These are phyloP conservation scores for Dichomitus squalens DNA, from an alignment of 1,284 basidiomycete species.

Conservation along the genomic window DNA sequence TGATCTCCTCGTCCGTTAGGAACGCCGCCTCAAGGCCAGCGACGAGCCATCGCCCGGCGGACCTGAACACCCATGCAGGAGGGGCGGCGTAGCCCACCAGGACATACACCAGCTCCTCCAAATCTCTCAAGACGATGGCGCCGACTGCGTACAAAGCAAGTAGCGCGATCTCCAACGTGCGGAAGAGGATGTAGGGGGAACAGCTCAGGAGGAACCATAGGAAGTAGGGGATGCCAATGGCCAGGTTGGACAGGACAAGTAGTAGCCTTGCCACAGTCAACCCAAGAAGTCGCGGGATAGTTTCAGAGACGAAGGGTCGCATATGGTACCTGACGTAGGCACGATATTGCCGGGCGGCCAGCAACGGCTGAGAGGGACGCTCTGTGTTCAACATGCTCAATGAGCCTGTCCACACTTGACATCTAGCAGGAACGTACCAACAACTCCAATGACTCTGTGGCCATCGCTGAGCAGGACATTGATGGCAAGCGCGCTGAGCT, in stretches of 20 bases:
- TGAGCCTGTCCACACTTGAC: too few relatives aligned
- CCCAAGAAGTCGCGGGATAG: neutral
- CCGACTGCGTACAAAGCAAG: neutral
- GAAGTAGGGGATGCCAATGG: neutral
- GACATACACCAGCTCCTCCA: neutral
- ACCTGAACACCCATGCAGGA: neutral
- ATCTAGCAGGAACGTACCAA: too few relatives aligned
- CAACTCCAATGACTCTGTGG: conserved; percentile 9
- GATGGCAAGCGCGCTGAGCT: conserved; percentile 10
- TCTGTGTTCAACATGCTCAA: too few relatives aligned
- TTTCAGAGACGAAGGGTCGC: neutral
- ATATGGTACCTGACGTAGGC: neutral
- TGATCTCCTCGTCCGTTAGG: conserved; percentile 4
- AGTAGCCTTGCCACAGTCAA: neutral
- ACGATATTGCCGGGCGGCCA: conserved; percentile 7
- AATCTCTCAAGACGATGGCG: neutral
- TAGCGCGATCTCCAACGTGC: neutral
- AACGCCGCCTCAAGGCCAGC: conserved; percentile 6
- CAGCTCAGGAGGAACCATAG: neutral
- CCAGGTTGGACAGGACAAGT: conserved; percentile 14
- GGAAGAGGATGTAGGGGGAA: neutral
- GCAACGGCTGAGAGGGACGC: conserved; percentile 2
- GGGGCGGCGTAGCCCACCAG: neutral
- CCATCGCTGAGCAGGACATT: conserved; percentile 3
- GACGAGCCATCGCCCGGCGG: neutral